Conservation (phyloP, 2,329 filamentous ascomycete genomes). For the Colletotrichum sp. region DNA sequence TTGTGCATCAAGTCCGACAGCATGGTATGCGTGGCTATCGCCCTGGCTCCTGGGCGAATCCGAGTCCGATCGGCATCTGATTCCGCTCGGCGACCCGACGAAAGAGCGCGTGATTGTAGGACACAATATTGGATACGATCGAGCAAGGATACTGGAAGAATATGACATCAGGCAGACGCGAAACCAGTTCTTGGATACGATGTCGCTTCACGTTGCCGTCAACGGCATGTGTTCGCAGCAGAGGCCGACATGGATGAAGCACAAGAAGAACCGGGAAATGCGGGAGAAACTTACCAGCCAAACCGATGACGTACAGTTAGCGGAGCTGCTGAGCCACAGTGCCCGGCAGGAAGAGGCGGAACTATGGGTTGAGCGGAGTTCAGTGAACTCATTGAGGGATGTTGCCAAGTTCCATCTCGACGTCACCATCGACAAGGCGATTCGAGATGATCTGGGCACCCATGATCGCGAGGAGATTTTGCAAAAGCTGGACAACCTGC, state of each 20-base stretch:
- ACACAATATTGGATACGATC: constrained; percentile 95
- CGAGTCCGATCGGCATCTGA: constrained; percentile 76
- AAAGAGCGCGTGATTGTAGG: constrained; percentile 82
- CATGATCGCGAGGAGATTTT: constrained; percentile 75
- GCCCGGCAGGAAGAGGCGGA: constrained; percentile 87
- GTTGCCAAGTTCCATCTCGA: constrained; percentile 97
- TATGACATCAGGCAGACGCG: constrained; percentile 83
- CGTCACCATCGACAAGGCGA: constrained; percentile 87
- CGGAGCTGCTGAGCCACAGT: constrained; percentile 71
- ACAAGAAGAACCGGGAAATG: constrained; percentile 87
- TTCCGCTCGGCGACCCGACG: constrained; percentile 81
- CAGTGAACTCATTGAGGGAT: constrained; percentile 91
- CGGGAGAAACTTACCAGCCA: constrained; percentile 79
- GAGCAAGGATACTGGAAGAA: constrained; percentile 87
- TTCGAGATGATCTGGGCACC: constrained; percentile 85
- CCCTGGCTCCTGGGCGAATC: constrained; percentile 92
- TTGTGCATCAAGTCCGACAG: constrained; percentile 84
- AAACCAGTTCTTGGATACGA: constrained; percentile 92
- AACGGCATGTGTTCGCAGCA: constrained; percentile 99
- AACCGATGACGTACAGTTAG: constrained; percentile 73
- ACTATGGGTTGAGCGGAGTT: constrained; percentile 93
- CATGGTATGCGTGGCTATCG: constrained; percentile 98
- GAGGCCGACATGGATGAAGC: constrained; percentile 95
- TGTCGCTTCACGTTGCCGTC: constrained; percentile 96
- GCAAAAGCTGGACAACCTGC: constrained; percentile 76